These are phyloP conservation scores for Xylariaceae sp. DNA, from an alignment of 2,329 filamentous ascomycete species.

Conservation along the genomic window DNA sequence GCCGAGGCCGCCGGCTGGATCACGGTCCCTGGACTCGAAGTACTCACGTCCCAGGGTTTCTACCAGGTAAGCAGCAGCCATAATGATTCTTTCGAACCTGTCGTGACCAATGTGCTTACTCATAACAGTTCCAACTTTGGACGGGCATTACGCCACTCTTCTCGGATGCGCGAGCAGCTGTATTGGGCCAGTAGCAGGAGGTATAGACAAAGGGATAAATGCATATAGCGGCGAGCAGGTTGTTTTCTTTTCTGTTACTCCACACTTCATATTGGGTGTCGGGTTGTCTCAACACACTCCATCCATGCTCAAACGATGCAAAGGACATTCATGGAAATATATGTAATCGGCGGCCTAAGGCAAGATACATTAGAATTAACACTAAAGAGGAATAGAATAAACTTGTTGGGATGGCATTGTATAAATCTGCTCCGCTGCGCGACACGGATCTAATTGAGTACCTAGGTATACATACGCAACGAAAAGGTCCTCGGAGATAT, in stretches of 20 bases:
- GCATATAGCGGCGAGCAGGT: not conserved
- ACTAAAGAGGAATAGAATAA: no score
- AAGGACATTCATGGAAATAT: no score
- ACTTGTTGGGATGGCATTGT: no score
- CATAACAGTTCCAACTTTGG: slow-evolving; percentile 70
- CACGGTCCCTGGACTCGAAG: slow-evolving; percentile 82
- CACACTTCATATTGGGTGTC: not conserved
- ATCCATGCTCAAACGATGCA: not conserved
- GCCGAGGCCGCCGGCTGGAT: slow-evolving; percentile 75
- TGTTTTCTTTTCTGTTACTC: not conserved
- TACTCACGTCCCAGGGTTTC: slow-evolving; percentile 81
- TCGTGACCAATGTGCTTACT: slow-evolving; percentile 15
- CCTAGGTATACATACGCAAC: no score
- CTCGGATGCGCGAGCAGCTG: slow-evolving; percentile 60
- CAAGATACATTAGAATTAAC: no score
- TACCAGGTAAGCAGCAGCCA: slow-evolving; percentile 61
- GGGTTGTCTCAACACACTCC: not conserved
- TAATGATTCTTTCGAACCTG: not conserved
- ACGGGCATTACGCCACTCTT: slow-evolving; percentile 75
- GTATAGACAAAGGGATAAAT: not conserved
- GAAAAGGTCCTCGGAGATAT: no score
- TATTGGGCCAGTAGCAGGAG: slow-evolving; percentile 41
- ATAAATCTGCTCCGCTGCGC: no score
- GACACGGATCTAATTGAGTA: no score
- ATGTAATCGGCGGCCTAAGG: no score